Evolutionary conservation across 352 stramenopile species (phyloP).

Genomic region (Plasmopara muralis): DNA sequence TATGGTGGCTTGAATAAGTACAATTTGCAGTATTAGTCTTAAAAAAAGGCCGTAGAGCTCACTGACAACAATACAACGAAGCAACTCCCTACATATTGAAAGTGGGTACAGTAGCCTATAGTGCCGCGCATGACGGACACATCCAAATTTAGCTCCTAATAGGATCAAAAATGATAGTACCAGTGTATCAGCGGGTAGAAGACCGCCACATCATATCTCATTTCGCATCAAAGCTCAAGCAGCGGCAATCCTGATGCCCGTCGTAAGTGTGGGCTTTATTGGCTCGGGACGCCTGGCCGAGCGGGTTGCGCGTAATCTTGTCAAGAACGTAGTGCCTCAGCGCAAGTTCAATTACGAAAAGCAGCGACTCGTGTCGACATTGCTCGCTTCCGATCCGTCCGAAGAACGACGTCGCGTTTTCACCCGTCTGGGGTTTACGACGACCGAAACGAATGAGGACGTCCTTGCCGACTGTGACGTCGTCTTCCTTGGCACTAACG

Average conservation of each 20-base stretch:
- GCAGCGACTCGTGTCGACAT: constrained; percentile 59
- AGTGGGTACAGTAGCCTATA: too few species aligned
- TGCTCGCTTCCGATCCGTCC: constrained; percentile 58
- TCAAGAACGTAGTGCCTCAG: constrained; percentile 54
- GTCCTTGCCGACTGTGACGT: constrained; percentile 65
- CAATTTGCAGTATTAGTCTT: too few species aligned
- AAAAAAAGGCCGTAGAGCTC: too few species aligned
- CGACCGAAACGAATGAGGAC: constrained; percentile 43
- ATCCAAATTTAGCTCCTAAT: too few species aligned
- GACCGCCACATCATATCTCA: neutral
- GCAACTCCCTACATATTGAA: too few species aligned
- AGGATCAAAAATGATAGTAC: too few species aligned
- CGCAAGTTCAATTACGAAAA: constrained; percentile 70
- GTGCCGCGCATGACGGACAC: too few species aligned
- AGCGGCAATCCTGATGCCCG: constrained; percentile 11
- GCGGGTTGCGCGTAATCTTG: constrained; percentile 46
- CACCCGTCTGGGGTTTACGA: constrained; percentile 55
- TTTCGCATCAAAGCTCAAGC: neutral
- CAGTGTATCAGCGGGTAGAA: too few species aligned
- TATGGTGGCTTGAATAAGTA: too few species aligned
- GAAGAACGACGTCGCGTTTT: constrained; percentile 54
- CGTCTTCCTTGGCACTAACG: constrained; percentile 60
- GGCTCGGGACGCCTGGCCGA: constrained; percentile 60
- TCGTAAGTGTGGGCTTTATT: constrained; percentile 69
- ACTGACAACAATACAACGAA: too few species aligned